These are phyloP conservation scores for Earliella scabrosa DNA, from an alignment of 1,284 basidiomycete genomes.

Conservation along the genomic window DNA sequence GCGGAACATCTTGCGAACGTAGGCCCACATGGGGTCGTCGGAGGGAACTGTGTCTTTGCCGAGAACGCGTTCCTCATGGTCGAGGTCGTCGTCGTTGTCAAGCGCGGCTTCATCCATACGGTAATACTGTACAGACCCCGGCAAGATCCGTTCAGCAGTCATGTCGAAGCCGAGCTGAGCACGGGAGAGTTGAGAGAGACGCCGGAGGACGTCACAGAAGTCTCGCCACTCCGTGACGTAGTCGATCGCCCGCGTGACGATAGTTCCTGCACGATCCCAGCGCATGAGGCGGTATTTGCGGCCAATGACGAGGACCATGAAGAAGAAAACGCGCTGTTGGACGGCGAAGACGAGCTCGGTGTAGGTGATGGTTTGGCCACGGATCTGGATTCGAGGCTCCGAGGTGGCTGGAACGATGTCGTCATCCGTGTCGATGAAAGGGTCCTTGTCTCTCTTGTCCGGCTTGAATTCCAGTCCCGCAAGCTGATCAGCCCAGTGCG, in stretches of 20 bases:
- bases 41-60: not conserved
- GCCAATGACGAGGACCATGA: constrained; percentile 8
- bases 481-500: not conserved
- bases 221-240: constrained; percentile 6
- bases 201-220: constrained; percentile 17
- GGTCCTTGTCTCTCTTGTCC: not conserved
- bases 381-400: not conserved
- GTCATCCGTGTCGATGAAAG: not conserved
- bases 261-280: constrained; percentile 7
- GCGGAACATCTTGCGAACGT: constrained; percentile 2
- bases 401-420: not conserved
- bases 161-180: constrained; percentile 29
- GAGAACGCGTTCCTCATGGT: not conserved
- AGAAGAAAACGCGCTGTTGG: constrained; percentile 11
- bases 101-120: not conserved
- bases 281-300: constrained; percentile 1
- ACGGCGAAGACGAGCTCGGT: not conserved
- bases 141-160: constrained; percentile 1
- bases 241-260: constrained; percentile 6
- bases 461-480: constrained; percentile 5
- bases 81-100: not conserved
- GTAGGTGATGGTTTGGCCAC: not conserved
- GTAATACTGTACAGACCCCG: not conserved
- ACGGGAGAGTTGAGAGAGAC: constrained; percentile 30
- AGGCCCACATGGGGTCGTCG: not conserved